Percentiles rank a stretch among this genome's conserved stretches.
Conservation (phyloP, 495 filamentous ascomycete genomes). For the Bombardia bombarda region DNA sequence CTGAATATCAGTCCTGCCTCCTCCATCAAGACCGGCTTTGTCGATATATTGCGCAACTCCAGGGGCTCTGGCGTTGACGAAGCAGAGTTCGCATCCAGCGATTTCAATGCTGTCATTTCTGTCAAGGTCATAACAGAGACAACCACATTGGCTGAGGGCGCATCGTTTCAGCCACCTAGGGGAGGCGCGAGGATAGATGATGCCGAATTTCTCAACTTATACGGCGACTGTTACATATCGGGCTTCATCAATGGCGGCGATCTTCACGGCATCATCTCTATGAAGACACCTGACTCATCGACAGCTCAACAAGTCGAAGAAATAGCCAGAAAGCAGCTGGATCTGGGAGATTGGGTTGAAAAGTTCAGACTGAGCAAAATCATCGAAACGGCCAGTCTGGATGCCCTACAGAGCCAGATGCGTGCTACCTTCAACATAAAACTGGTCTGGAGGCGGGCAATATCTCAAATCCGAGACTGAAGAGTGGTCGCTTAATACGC, state of each 20-base stretch:
- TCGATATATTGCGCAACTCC: background rate
- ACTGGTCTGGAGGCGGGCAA: constrained; percentile 2
- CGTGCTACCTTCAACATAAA: background rate
- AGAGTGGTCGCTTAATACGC: background rate
- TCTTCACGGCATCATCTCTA: background rate
- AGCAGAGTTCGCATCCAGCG: background rate
- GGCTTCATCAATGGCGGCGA: constrained; percentile 2
- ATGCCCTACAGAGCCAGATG: too few species aligned
- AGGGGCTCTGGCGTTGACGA: background rate
- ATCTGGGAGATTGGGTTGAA: background rate
- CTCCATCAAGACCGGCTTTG: background rate
- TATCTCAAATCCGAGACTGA: background rate
- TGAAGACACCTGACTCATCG: background rate
- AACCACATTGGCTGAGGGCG: background rate
- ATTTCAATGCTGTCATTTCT: background rate
- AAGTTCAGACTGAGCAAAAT: background rate
- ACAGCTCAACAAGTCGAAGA: background rate
- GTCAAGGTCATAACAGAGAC: background rate
- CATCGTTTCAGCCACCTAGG: background rate
- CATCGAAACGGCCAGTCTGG: too few species aligned
- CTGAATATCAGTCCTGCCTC: background rate
- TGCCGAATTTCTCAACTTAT: background rate
- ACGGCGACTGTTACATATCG: constrained; percentile 2
- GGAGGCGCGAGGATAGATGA: background rate
- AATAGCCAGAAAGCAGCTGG: background rate